Evolutionary conservation across 305 asterid species (phyloP), one percentile per base, ranked within the genome.

Genomic region (Plantago rigida): DNA sequence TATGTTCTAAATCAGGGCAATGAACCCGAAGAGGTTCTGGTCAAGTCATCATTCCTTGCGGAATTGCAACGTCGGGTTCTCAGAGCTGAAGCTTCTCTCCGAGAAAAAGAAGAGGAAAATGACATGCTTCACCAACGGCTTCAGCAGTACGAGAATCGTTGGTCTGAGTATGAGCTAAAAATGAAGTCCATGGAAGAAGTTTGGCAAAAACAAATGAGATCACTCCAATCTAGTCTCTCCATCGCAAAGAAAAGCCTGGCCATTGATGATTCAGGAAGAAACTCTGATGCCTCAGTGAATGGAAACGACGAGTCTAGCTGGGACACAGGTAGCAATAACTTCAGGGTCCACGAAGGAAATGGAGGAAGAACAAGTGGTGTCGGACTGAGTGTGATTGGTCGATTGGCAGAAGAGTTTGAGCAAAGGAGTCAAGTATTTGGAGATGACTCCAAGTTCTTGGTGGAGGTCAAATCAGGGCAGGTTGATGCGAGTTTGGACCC

Each of bases 131-230:
- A 78, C 79, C 99, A 89, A 59, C 78, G 96, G 60, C 80, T 92
- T 3, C 96, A 86, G 29, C 97, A 87, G 72, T 92, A 89, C 26
- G 99, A 92, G 75, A 83, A 79, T 42, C 87, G 99, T 12, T 93
- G 99, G 99, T 89, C 95, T 2, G 97, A 89, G 71, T 93, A 93
- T 36, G 99, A 93, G 79, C 77, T 80, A 59, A 93, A 93, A 73
- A 93, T 93, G 99, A 87, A 78, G 68, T 89, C 97, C 47, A 93
- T 93, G 97, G 99, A 89, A 80, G 94, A 93, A 67, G 89, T 93
- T 52, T 93, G 99, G 99, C 99, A 93, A 59, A 92, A 93, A 52
- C 99, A 93, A 71, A 93, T 93, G 99, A 75, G 95, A 64, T 93
- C 99, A 1, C 81, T 93, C 13, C 99, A 93, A 76, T 93, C 99